Conservation (phyloP, 2,329 filamentous ascomycete genomes). For the Trichoderma aggressivum region DNA sequence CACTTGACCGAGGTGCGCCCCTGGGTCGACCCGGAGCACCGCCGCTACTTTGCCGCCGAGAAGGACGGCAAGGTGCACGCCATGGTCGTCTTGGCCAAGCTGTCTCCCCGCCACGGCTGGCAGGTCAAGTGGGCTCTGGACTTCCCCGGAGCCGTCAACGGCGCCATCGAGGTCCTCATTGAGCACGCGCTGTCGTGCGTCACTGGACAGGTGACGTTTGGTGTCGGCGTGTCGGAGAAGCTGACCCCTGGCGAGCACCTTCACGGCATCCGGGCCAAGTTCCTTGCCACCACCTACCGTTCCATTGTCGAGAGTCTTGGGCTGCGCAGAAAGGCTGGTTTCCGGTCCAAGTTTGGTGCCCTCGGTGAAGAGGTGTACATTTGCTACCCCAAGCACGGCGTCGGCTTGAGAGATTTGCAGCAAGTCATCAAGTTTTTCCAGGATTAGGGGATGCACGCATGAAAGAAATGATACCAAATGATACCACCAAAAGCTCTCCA, state of each 20-base stretch:
- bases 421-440: conserved; percentile 91
- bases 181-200: conserved; percentile 60
- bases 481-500: neutral
- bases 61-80: conserved; percentile 71
- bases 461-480: neutral
- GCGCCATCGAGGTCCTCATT: conserved; percentile 81
- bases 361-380: conserved; percentile 83
- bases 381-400: conserved; percentile 81
- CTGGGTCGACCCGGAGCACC: conserved; percentile 79
- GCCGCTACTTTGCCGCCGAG: conserved; percentile 79
- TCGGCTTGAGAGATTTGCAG: conserved; percentile 76
- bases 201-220: conserved; percentile 71
- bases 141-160: conserved; percentile 82
- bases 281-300: conserved; percentile 79
- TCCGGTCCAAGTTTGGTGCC: conserved; percentile 86
- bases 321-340: conserved; percentile 80
- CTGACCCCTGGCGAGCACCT: conserved; percentile 79
- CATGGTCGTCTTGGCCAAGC: conserved; percentile 78
- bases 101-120: conserved; percentile 79
- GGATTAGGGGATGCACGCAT: conserved; percentile 44
- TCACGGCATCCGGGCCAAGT: conserved; percentile 73
- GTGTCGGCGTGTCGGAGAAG: conserved; percentile 72
- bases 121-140: conserved; percentile 96
- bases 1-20: conserved; percentile 87
- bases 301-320: conserved; percentile 78